Conservation (phyloP, 345 rosid species). For the Citropsis articulata region DNA sequence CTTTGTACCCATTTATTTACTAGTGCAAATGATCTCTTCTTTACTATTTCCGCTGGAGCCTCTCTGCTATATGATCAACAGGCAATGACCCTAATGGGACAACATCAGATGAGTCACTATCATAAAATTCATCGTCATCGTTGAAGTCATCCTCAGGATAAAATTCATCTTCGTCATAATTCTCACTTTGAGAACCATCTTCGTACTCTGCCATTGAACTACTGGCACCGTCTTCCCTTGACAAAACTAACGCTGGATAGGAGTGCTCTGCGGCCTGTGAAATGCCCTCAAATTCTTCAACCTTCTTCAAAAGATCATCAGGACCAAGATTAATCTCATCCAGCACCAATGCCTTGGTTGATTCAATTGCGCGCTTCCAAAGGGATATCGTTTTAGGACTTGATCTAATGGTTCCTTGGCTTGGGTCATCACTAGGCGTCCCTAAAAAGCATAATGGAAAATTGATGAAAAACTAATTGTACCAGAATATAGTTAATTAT, state of each 20-base stretch:
- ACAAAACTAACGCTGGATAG: conserved; percentile 55
- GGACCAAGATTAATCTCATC: conserved; percentile 58
- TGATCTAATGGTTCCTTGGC: conserved; percentile 35
- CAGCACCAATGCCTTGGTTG: conserved; percentile 62
- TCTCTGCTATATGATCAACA: conserved; percentile 55
- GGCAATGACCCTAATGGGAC: conserved; percentile 60
- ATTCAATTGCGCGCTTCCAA: conserved; percentile 68
- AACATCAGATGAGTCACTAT: conserved; percentile 33
- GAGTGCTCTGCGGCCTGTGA: conserved; percentile 75
- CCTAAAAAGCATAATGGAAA: conserved; percentile 28
- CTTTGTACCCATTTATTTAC: not conserved
- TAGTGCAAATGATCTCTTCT: not conserved
- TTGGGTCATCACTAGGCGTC: conserved; percentile 17
- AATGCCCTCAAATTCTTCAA: conserved; percentile 66
- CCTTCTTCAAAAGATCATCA: conserved; percentile 62
- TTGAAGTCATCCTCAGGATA: conserved; percentile 34
- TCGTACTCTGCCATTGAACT: conserved; percentile 28
- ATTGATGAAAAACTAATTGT: not conserved
- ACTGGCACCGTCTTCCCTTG: conserved; percentile 26
- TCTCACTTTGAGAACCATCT: conserved; percentile 25
- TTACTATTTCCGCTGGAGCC: conserved; percentile 25
- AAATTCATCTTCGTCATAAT: conserved; percentile 25
- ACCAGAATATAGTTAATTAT: not conserved
- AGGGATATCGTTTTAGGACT: conserved; percentile 79
- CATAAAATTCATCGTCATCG: conserved; percentile 34